Conservation (phyloP, 805 yeast species). For the Wickerhamomyces sydowiorum region DNA sequence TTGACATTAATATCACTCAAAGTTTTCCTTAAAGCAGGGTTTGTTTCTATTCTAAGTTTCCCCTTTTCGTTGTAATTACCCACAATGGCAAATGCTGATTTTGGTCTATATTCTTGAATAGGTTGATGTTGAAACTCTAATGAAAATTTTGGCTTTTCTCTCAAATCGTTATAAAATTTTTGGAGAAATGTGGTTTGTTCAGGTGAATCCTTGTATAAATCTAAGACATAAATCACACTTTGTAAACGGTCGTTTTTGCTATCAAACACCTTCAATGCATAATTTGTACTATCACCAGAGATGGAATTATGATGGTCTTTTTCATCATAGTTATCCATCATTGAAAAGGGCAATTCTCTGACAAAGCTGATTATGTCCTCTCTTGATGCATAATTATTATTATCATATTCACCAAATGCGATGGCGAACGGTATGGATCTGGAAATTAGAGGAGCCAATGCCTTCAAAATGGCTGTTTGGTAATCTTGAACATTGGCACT, state of each 20-base stretch:
- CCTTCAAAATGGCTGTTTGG: conserved; percentile 55
- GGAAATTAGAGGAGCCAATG: conserved; percentile 47
- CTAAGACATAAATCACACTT: conserved; percentile 44
- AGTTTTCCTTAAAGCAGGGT: conserved; percentile 36
- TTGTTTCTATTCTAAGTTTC: conserved; percentile 28
- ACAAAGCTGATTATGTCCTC: conserved; percentile 39
- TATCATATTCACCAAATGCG: conserved; percentile 57
- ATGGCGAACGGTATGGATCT: conserved; percentile 55
- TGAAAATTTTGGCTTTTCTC: conserved; percentile 28
- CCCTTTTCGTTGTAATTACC: conserved; percentile 32
- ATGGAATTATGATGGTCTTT: conserved; percentile 27
- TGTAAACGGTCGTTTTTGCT: conserved; percentile 19
- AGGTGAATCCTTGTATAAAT: conserved; percentile 41
- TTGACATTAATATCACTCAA: conserved; percentile 41
- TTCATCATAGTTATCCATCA: conserved; percentile 22
- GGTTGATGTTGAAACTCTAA: conserved; percentile 69
- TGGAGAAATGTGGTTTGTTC: conserved; percentile 29
- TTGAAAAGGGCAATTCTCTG: conserved; percentile 44
- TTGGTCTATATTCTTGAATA: conserved; percentile 48
- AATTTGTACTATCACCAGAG: conserved; percentile 37
- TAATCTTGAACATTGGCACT: conserved; percentile 54
- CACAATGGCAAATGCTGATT: conserved; percentile 29
- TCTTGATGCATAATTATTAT: conserved; percentile 41
- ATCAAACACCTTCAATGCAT: conserved; percentile 35
- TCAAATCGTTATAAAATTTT: conserved; percentile 17